phyloP scores from a whole-genome alignment of 2,329 filamentous ascomycete genomes.

The Penicillium sp. region DNA sequence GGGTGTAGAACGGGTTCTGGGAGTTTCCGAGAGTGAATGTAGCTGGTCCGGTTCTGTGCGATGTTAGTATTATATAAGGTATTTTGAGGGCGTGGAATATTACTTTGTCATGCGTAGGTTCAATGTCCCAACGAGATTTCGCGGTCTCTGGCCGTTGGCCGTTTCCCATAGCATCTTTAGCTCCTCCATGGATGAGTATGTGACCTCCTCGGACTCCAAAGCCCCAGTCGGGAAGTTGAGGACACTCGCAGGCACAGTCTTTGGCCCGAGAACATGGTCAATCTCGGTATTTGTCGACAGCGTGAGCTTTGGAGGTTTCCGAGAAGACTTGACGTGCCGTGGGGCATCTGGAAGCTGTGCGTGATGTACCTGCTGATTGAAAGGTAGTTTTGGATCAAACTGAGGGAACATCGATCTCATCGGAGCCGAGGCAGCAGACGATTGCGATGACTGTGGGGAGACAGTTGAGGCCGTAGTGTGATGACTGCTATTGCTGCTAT shows the following conservation, averaged over 20 bases:
- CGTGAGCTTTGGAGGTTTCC: conserved; percentile 30
- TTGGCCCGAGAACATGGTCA: conserved; percentile 37
- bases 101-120: conserved; percentile 45
- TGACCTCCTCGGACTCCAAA: conserved; percentile 33
- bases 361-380: conserved; percentile 39
- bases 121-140: conserved; percentile 34
- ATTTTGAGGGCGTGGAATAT: conserved; percentile 2
- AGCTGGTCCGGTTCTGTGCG: conserved; percentile 34
- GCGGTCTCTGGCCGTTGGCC: conserved; percentile 44
- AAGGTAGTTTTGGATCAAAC: conserved; percentile 40
- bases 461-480: conserved; percentile 11
- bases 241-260: conserved; percentile 44
- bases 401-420: conserved; percentile 49
- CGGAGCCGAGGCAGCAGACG: conserved; percentile 33
- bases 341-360: conserved; percentile 24
- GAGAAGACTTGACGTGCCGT: conserved; percentile 13
- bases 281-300: conserved; percentile 35
- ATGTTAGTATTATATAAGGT: conserved; percentile 15
- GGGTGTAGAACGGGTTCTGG: conserved; percentile 45
- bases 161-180: conserved; percentile 46
- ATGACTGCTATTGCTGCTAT: conserved; percentile 17
- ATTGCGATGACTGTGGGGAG: conserved; percentile 19
- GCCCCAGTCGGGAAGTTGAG: conserved; percentile 41
- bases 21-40: conserved; percentile 46
- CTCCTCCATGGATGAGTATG: conserved; percentile 42